A percentile compares a stretch with the other conserved stretches of the same genome.
Evolutionary conservation across 225 moss, liverwort and hornwort species (phyloP).

Genomic region (Thuidium tamariscinum): DNA sequence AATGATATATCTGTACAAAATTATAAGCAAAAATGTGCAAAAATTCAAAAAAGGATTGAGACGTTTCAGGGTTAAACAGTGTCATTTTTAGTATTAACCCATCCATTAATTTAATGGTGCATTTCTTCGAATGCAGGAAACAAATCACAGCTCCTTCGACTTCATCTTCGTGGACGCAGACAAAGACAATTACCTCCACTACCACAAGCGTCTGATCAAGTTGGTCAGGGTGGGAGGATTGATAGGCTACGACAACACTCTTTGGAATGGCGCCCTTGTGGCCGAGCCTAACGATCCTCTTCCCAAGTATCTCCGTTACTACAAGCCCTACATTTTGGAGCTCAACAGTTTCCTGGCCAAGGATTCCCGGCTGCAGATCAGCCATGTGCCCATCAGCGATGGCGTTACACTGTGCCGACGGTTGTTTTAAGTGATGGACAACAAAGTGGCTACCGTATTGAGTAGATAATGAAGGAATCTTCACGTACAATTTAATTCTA

Average conservation of each 20-base stretch:
- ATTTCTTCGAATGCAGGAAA: constrained; percentile 28
- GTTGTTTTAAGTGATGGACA: neutral
- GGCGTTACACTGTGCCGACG: constrained; percentile 77
- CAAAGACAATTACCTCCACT: constrained; percentile 67
- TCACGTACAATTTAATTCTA: neutral
- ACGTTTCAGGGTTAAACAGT: too few species aligned
- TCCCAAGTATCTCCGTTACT: constrained; percentile 42
- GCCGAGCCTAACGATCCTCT: constrained; percentile 26
- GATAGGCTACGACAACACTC: constrained; percentile 85
- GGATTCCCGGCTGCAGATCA: constrained; percentile 60
- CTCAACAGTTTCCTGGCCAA: constrained; percentile 54
- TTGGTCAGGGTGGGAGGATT: constrained; percentile 51
- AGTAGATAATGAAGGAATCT: too few species aligned
- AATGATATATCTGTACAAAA: too few species aligned
- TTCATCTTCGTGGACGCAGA: constrained; percentile 85
- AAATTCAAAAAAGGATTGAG: too few species aligned
- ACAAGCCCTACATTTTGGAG: constrained; percentile 61
- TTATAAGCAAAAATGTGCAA: too few species aligned
- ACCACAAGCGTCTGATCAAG: constrained; percentile 53
- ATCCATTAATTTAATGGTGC: neutral
- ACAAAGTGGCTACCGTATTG: neutral
- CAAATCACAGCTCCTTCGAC: constrained; percentile 51
- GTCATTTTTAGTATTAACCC: neutral
- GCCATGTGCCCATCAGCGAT: constrained; percentile 76
- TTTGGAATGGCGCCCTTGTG: constrained; percentile 64